Evolutionary conservation across 2,329 filamentous ascomycete genomes (phyloP), one percentile per base, ranked within the genome.

Genomic region (Trichoderma sp.): DNA sequence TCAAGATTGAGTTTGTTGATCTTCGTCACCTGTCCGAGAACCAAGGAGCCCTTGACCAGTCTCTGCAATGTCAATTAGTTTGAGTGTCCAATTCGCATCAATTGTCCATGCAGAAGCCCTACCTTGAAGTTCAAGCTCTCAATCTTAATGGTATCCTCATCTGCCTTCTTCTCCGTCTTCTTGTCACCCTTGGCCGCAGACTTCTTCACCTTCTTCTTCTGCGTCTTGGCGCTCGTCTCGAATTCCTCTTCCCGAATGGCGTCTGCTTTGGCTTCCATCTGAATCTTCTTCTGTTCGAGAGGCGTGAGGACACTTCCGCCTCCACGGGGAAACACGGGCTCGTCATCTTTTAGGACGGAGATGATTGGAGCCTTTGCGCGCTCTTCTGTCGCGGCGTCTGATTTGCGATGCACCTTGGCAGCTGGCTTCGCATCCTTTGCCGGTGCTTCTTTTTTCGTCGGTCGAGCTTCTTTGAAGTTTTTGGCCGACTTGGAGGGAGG

Each of bases 261-360:
- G 83, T 99, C 96, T 74, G 91, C 90, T 77, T 92, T 96, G 56
- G 96, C 96, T 80, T 98, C 91, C 69, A 96, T 90, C 75, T 96
- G 91, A 71, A 99, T 98, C 80, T 98, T 93, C 82, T 97, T 97
- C 78, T 96, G 92, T 79, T 99, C 96, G 63, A 99, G 84, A 24
- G 96, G 94, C 2, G 96, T 97, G 77, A 99, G 83, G 64, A 97
- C 86, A 77, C 93, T 96, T 65, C 89, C 95, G 54, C 96, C 96
- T 68, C 96, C 96, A 85, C 96, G 89, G 73, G 96, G 95, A 76
- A 99, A 99, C 55, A 95, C 85, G 39, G 90, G 90, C 77, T 97
- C 96, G 73, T 98, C 96, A 73, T 96, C 91, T 78, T 86, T 89
- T 61, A 87, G 77, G 13, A 82, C 76, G 46, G 85, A 84, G 66